phyloP scores from a whole-genome alignment of 768 basidiomycete genomes.

The Tubosaeta brunneosetosa region DNA sequence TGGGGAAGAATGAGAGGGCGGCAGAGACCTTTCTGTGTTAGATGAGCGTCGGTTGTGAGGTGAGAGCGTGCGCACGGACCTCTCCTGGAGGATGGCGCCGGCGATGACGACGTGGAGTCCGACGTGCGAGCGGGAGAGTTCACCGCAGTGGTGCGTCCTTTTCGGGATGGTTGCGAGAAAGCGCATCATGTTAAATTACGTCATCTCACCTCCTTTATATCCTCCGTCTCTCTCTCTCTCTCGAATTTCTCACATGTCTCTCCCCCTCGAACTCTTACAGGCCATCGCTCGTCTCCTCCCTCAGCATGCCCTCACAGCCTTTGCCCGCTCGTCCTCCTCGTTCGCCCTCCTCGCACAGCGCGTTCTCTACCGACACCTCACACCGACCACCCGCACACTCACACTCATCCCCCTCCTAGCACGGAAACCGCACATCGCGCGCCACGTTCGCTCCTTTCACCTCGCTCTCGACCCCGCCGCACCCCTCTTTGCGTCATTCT shows the following conservation, averaged over 20 bases:
- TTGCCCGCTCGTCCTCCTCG: constrained; percentile 41
- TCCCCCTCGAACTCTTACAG: constrained; percentile 65
- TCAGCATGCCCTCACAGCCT: constrained; percentile 39
- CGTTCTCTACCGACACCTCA: constrained; percentile 58
- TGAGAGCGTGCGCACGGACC: constrained; percentile 40
- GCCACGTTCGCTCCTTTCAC: constrained; percentile 57
- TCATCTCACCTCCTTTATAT: constrained; percentile 4
- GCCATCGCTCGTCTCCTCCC: constrained; percentile 39
- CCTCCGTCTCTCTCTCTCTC: background rate
- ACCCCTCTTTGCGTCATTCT: constrained; percentile 43
- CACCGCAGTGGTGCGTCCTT: constrained; percentile 62
- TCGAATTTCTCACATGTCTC: constrained; percentile 5
- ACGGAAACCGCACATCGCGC: constrained; percentile 50
- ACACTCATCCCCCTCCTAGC: constrained; percentile 54
- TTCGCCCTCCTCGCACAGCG: constrained; percentile 52
- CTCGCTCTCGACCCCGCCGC: constrained; percentile 44
- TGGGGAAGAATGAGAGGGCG: constrained; percentile 76
- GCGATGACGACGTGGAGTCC: constrained; percentile 64
- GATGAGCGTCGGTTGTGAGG: constrained; percentile 34
- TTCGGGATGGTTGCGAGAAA: constrained; percentile 50
- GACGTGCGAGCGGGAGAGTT: constrained; percentile 47
- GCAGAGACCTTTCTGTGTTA: constrained; percentile 60
- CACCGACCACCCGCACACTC: constrained; percentile 44
- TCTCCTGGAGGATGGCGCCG: constrained; percentile 79
- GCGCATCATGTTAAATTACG: constrained; percentile 11